Conservation (phyloP, 2,329 filamentous ascomycete genomes). For the Trichoderma harzianum region DNA sequence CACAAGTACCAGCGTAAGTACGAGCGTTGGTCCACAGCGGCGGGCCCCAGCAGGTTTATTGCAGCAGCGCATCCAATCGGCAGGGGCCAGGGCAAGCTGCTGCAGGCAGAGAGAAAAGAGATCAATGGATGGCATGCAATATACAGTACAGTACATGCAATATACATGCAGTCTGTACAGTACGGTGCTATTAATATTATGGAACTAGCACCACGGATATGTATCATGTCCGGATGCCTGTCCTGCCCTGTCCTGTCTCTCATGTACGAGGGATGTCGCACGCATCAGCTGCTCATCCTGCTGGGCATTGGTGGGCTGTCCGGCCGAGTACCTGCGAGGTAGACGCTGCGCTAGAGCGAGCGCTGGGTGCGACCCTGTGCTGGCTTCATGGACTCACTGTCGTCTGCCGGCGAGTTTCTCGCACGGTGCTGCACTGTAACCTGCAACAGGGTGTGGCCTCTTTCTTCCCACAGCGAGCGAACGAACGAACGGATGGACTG, state of each 20-base stretch:
- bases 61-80: conserved; percentile 2
- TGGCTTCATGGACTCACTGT: not conserved
- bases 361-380: conserved; percentile 9
- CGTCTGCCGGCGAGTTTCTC: not conserved
- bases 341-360: not conserved
- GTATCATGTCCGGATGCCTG: not conserved
- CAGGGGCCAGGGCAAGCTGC: conserved; percentile 13
- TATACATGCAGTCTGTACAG: not conserved
- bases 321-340: conserved; percentile 3
- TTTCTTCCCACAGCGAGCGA: not conserved
- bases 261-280: conserved; percentile 5
- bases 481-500: not conserved
- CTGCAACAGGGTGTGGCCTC: conserved; percentile 8
- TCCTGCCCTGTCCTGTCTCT: not conserved
- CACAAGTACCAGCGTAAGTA: not conserved
- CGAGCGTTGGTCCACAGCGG: conserved; percentile 1
- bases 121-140: not conserved
- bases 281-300: conserved; percentile 14
- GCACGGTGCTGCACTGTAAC: conserved; percentile 18
- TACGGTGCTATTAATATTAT: not conserved
- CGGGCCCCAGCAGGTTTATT: conserved; percentile 10
- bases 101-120: not conserved
- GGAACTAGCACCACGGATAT: not conserved
- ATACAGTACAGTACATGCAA: not conserved
- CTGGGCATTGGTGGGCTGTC: not conserved